A percentile compares a stretch with the other conserved stretches of the same genome.
Conservation (phyloP, 2,329 filamentous ascomycete species). For the Didymella keratinophila region DNA sequence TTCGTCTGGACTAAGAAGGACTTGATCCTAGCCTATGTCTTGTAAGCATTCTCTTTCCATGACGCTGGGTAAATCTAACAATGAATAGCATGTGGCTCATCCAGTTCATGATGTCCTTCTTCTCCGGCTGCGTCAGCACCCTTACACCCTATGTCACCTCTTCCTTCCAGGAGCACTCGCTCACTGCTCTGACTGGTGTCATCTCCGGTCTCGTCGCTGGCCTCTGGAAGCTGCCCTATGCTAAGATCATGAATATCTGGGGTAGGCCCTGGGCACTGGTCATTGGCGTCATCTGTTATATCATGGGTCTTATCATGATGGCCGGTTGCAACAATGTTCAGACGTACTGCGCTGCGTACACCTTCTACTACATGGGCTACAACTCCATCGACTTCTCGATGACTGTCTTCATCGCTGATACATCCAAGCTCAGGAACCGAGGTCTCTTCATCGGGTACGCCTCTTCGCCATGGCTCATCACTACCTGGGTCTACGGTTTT, state of each 20-base stretch:
- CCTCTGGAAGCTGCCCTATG: slow-evolving; percentile 52
- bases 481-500: slow-evolving; percentile 41
- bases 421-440: slow-evolving; percentile 68
- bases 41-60: slow-evolving; percentile 25
- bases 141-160: slow-evolving; percentile 53
- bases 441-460: slow-evolving; percentile 66
- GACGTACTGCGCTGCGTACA: slow-evolving; percentile 70
- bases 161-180: slow-evolving; percentile 47
- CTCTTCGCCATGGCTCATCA: slow-evolving; percentile 45
- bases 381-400: slow-evolving; percentile 69
- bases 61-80: slow-evolving; percentile 19
- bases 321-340: slow-evolving; percentile 68
- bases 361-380: slow-evolving; percentile 71
- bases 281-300: slow-evolving; percentile 43
- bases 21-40: slow-evolving; percentile 39
- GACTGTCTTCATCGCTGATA: slow-evolving; percentile 73
- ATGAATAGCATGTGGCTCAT: slow-evolving; percentile 46
- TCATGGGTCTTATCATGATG: slow-evolving; percentile 68
- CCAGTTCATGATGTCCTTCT: slow-evolving; percentile 59
- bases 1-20: slow-evolving; percentile 40
- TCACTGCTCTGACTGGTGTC: slow-evolving; percentile 50
- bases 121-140: slow-evolving; percentile 53
- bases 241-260: slow-evolving; percentile 56
- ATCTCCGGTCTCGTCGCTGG: slow-evolving; percentile 51
- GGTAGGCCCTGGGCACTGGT: slow-evolving; percentile 50